Evolutionary conservation across 805 yeast genomes (phyloP).

Genomic region (Lipomyces starkeyi): DNA sequence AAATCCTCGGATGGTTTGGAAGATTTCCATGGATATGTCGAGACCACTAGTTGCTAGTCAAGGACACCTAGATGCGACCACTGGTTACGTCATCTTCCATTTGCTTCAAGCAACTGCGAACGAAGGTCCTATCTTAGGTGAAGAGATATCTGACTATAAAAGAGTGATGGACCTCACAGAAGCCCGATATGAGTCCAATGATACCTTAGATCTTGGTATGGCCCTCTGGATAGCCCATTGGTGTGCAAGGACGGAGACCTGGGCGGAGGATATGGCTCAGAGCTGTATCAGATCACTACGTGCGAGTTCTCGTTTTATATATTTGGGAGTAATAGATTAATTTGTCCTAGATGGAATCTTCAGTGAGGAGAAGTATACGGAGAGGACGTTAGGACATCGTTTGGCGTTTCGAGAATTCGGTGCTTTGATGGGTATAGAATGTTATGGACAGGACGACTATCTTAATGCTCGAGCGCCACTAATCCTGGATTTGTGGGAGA

Average conservation of each 20-base stretch:
- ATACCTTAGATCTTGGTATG: conserved; percentile 15
- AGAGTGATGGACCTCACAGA: conserved; percentile 12
- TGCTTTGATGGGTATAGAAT: conserved; percentile 13
- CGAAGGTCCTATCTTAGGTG: conserved; percentile 12
- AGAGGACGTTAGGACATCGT: conserved; percentile 8
- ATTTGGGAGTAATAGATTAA: conserved; percentile 4
- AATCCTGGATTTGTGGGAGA: conserved; percentile 14
- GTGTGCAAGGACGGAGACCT: conserved; percentile 5
- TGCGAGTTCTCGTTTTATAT: conserved; percentile 5
- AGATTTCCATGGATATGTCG: conserved; percentile 17
- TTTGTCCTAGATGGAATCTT: conserved; percentile 11
- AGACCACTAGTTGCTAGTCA: conserved; percentile 14
- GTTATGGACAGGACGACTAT: conserved; percentile 8
- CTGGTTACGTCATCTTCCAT: conserved; percentile 13
- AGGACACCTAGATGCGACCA: conserved; percentile 13
- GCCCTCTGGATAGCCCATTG: conserved; percentile 15
- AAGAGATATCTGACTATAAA: conserved; percentile 14
- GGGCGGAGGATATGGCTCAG: conserved; percentile 19
- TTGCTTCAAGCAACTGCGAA: conserved; percentile 13
- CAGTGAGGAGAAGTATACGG: conserved; percentile 11
- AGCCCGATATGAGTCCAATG: conserved; percentile 7
- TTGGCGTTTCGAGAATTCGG: conserved; percentile 15
- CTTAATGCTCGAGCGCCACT: conserved; percentile 10
- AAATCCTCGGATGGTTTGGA: conserved; percentile 12
- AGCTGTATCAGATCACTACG: conserved; percentile 13